Evolutionary conservation across 495 filamentous ascomycete genomes (phyloP).

Genomic region (Tuber microsphaerosporum): DNA sequence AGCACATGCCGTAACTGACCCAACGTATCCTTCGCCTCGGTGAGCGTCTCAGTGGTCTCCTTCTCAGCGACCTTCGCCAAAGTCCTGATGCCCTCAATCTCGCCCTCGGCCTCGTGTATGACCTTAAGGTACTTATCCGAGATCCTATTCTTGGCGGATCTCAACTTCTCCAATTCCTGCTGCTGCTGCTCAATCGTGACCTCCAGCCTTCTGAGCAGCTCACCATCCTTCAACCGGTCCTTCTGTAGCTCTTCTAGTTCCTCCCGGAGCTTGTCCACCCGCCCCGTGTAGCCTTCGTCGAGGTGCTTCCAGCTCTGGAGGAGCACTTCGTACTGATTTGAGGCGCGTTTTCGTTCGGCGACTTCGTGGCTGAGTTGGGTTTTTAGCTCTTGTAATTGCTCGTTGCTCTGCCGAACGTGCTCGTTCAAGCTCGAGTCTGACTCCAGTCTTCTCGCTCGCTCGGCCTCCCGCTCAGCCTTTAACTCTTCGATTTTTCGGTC

Average conservation of each 20-base stretch:
- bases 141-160: conserved; percentile 53
- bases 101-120: conserved; percentile 49
- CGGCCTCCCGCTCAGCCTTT: conserved; percentile 58
- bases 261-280: conserved; percentile 51
- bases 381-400: conserved; percentile 58
- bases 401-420: conserved; percentile 55
- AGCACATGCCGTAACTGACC: conserved; percentile 36
- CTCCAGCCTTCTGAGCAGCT: conserved; percentile 41
- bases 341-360: conserved; percentile 45
- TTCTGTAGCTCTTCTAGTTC: conserved; percentile 47
- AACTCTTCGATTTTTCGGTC: conserved; percentile 74
- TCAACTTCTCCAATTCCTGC: conserved; percentile 54
- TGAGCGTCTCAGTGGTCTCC: conserved; percentile 28
- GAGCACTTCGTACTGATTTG: conserved; percentile 64
- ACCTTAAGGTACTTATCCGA: conserved; percentile 57
- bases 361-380: conserved; percentile 51
- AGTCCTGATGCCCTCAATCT: conserved; percentile 31
- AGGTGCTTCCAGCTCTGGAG: conserved; percentile 58
- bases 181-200: conserved; percentile 50
- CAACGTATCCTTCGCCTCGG: conserved; percentile 33
- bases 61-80: conserved; percentile 26
- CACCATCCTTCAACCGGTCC: conserved; percentile 45
- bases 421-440: conserved; percentile 59
- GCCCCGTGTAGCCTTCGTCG: conserved; percentile 53
- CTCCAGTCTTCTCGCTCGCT: conserved; percentile 56